Evolutionary conservation across 306 rosid species (phyloP).

Genomic region (Oxytropis ochrocephala): DNA sequence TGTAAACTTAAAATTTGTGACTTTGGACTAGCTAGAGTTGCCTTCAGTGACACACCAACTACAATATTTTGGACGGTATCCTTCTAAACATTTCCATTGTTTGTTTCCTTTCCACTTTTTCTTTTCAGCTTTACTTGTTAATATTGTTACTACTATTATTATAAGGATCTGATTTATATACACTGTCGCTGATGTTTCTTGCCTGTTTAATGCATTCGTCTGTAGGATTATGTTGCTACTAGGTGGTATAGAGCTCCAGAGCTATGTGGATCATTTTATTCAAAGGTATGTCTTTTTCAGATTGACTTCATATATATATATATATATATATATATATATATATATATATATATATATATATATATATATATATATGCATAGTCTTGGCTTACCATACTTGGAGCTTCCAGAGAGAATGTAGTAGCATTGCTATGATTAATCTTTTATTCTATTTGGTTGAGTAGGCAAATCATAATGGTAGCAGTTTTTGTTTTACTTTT

Average conservation of each 20-base stretch:
- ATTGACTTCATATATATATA: not conserved
- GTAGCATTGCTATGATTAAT: too few species aligned
- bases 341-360: too few species aligned
- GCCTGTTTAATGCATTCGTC: not conserved
- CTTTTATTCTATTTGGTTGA: not conserved
- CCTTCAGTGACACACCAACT: slow-evolving; percentile 86
- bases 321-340: too few species aligned
- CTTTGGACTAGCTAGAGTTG: slow-evolving; percentile 97
- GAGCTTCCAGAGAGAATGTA: too few species aligned
- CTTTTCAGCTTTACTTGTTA: not conserved
- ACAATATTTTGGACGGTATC: slow-evolving; percentile 97
- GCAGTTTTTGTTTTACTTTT: not conserved
- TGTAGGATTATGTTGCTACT: slow-evolving; percentile 97
- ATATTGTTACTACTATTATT: not conserved
- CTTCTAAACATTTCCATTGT: not conserved
- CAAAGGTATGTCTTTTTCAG: slow-evolving; percentile 52
- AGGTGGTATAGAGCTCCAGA: slow-evolving; percentile 99
- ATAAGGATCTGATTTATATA: too few species aligned
- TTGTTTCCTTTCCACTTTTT: not conserved
- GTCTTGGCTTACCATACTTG: not conserved
- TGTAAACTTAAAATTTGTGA: slow-evolving; percentile 95
- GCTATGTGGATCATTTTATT: slow-evolving; percentile 93
- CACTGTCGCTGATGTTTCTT: not conserved
- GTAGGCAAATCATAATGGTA: not conserved
- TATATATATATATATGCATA: not conserved